These are phyloP conservation scores for Hyaloscypha hepaticicola DNA, from an alignment of 495 filamentous ascomycete genomes.

Conservation along the genomic window DNA sequence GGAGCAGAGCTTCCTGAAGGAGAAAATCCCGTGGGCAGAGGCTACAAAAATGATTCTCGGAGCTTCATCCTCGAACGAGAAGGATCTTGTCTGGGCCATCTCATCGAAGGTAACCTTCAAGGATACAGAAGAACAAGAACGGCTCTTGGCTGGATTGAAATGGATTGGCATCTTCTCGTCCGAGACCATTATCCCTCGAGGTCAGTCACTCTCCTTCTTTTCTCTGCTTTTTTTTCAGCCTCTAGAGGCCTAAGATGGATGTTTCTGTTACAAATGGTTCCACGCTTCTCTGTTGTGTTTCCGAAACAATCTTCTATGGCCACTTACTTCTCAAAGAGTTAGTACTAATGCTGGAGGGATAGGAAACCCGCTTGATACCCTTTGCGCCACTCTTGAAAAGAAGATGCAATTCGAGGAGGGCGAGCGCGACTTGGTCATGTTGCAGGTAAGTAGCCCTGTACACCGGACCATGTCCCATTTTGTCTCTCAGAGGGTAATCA, in stretches of 20 bases:
- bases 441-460: no score
- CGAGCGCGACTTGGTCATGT: conserved; percentile 57
- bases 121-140: conserved; percentile 67
- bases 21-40: conserved; percentile 72
- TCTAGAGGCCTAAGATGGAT: no score
- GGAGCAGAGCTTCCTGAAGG: conserved; percentile 56
- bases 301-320: no score
- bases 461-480: no score
- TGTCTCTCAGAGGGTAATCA: no score
- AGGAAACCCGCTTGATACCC: conserved; percentile 77
- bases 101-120: conserved; percentile 69
- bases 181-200: conserved; percentile 64
- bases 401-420: conserved; percentile 85
- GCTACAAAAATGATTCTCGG: conserved; percentile 73
- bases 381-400: conserved; percentile 88
- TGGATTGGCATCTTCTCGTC: conserved; percentile 91
- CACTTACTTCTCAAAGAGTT: no score
- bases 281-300: no score
- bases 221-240: no score
- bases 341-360: no score
- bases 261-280: no score
- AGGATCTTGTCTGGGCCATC: conserved; percentile 72
- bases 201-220: no score
- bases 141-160: conserved; percentile 71
- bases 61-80: conserved; percentile 57